Percentiles rank a stretch among this genome's conserved stretches.
These are phyloP conservation scores for Aspergillus latus DNA, from an alignment of 2,329 filamentous ascomycete species.

Conservation along the genomic window DNA sequence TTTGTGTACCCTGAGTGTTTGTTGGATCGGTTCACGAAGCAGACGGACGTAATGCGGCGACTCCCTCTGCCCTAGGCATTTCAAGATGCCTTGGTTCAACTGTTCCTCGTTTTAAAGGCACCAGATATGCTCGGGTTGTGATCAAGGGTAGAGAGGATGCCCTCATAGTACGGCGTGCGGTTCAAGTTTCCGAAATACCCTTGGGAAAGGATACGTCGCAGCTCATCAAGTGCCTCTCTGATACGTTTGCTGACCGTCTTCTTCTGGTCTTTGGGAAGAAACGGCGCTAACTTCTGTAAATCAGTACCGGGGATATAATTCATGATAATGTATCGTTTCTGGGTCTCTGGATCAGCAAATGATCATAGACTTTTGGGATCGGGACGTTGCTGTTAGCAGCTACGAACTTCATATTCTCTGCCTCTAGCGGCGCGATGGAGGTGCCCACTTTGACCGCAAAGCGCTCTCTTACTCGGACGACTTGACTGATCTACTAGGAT, in stretches of 20 bases:
- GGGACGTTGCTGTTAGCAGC: background rate
- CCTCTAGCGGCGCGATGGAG: background rate
- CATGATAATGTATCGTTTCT: background rate
- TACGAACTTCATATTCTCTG: background rate
- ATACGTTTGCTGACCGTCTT: constrained; percentile 12
- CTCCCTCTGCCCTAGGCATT: constrained; percentile 12
- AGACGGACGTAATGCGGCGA: constrained; percentile 19
- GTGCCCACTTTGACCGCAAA: background rate
- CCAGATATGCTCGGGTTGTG: constrained; percentile 20
- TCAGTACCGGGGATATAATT: constrained; percentile 16
- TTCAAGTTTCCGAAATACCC: constrained; percentile 21
- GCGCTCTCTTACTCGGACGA: background rate
- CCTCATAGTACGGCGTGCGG: constrained; percentile 18
- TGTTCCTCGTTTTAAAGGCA: constrained; percentile 18
- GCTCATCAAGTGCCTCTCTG: constrained; percentile 13
- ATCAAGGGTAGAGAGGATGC: constrained; percentile 18
- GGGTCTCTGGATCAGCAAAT: background rate
- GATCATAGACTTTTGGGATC: background rate
- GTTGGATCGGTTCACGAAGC: constrained; percentile 15
- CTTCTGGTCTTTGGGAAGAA: constrained; percentile 14
- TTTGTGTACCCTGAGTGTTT: constrained; percentile 19
- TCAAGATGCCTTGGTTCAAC: constrained; percentile 17
- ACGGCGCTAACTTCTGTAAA: constrained; percentile 16
- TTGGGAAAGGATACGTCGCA: constrained; percentile 16
- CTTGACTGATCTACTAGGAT: background rate